phyloP scores from a whole-genome alignment of 2,329 filamentous ascomycete genomes.

The Diaporthe sp. region DNA sequence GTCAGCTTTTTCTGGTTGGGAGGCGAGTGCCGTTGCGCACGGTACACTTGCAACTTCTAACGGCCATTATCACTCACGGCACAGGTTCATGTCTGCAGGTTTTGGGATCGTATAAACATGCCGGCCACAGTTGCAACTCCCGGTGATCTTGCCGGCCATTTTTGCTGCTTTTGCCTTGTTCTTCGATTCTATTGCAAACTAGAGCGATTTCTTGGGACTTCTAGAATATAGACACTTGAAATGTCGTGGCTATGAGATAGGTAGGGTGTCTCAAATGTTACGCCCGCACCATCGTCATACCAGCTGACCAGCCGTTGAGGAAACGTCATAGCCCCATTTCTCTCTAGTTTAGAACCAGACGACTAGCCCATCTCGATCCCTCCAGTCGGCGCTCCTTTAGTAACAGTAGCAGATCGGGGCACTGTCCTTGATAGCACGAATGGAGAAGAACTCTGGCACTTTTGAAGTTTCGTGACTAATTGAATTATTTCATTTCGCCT shows the following conservation, averaged over 20 bases:
- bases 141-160: not conserved
- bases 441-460: too few species aligned
- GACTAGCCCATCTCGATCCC: not conserved
- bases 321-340: not conserved
- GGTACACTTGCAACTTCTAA: not conserved
- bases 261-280: not conserved
- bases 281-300: not conserved
- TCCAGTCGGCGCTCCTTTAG: too few species aligned
- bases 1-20: not conserved
- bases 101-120: conserved; percentile 4
- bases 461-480: not conserved
- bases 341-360: not conserved
- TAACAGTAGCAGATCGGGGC: too few species aligned
- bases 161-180: not conserved
- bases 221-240: too few species aligned
- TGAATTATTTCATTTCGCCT: not conserved
- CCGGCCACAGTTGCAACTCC: conserved; percentile 5
- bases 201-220: not conserved
- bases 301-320: not conserved
- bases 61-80: not conserved
- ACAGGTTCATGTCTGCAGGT: conserved; percentile 11
- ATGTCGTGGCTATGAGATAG: not conserved
- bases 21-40: too few species aligned
- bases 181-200: not conserved
- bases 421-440: too few species aligned